Evolutionary conservation across 495 filamentous ascomycete species (phyloP), one percentile per base, ranked within the genome.

Genomic region (Darksidea phi): DNA sequence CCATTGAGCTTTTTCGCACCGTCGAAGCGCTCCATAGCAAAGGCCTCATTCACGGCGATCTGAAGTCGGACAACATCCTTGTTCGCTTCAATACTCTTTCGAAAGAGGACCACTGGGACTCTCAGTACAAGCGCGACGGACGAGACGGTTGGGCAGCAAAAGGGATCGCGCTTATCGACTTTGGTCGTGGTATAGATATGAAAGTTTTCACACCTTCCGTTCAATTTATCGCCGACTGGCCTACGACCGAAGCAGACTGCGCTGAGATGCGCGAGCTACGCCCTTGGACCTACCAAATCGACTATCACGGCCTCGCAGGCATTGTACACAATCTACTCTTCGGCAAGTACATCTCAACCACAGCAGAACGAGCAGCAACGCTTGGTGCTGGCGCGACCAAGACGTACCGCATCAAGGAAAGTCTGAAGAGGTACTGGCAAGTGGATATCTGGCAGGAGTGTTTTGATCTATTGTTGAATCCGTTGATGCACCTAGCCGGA

Each of bases 161-260:
- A 66, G 94, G 94, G 18, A 70, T 97, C 3, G 78, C 82, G 8
- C 80, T 98, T 0, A 97, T 98, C 69, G 94, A 98, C 74, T 97
- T 98, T 69, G 94, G 94, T 6, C 85, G 95, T 1, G 89, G 85
- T 24, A 95, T 97, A 75, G 94, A 98, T 76, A 91, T 96, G 91
- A 82, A 82, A 52, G 84, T 82, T 4, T 98, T 97, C 77, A 67
- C 70, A 1, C 81, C 85, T 0, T 80, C 83, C 57, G 91, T 95
- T 17, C 86, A 89, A 64, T 98, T 98, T 76, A 80, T 96, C 41
- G 95, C 93, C 1, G 93, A 97, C 72, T 98, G 95, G 94, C 86
- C 91, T 73, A 88, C 88, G 1, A 79, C 81, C 18, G 79, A 84
- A 24, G 84, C 88, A 53, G 94, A 98, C 70, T 97, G 94, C 73